Evolutionary conservation across 768 basidiomycete genomes (phyloP).

Genomic region (Kwoniella sp.): DNA sequence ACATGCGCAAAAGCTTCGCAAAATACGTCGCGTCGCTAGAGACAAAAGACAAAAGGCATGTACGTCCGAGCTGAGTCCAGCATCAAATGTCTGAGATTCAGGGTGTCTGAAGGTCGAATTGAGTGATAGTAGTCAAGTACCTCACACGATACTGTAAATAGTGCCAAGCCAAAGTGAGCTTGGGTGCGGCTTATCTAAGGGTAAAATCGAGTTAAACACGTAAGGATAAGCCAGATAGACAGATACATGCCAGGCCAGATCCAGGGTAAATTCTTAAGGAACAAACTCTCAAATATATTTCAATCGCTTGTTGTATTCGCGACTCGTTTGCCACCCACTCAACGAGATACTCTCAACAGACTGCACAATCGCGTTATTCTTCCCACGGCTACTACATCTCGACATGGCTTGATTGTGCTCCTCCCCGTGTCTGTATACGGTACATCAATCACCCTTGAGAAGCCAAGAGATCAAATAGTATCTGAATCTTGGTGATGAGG

Average conservation of each 20-base stretch:
- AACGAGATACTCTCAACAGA: not conserved
- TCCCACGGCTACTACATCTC: not conserved
- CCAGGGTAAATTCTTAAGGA: not conserved
- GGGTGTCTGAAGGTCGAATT: too few species aligned
- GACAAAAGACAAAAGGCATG: not conserved
- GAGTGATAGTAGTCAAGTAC: too few species aligned
- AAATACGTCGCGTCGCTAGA: not conserved
- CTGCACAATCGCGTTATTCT: not conserved
- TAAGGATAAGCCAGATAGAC: conserved; percentile 3
- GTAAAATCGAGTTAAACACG: not conserved
- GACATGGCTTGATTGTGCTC: not conserved
- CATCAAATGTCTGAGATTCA: not conserved
- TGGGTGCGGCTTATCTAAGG: conserved; percentile 1
- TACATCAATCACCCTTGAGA: not conserved
- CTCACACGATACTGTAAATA: too few species aligned
- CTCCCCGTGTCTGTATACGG: too few species aligned
- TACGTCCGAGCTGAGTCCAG: not conserved
- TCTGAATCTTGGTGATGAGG: not conserved
- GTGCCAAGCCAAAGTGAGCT: not conserved
- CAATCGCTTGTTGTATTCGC: too few species aligned
- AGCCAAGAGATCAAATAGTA: not conserved
- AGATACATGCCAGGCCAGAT: too few species aligned
- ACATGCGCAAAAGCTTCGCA: too few species aligned
- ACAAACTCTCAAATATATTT: too few species aligned
- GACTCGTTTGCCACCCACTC: not conserved